A percentile compares a stretch with the other conserved stretches of the same genome.
Conservation (phyloP, 1,284 basidiomycete species). For the Ustilago bromivora region DNA sequence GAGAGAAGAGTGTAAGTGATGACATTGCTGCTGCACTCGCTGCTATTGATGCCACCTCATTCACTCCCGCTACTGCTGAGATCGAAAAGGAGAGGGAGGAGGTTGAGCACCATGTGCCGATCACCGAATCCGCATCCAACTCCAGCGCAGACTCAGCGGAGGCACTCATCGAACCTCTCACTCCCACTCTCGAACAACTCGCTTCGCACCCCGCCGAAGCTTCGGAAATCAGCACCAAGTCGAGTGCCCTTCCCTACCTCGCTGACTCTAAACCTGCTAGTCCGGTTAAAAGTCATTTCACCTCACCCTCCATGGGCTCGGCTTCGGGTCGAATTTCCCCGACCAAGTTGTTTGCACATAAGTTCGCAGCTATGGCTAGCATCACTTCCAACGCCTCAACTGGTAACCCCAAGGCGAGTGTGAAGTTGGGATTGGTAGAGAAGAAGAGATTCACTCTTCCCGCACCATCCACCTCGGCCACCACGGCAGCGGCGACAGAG, state of each 20-base stretch:
- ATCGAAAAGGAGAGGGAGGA: not conserved
- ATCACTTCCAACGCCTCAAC: conserved; percentile 4
- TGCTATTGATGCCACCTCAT: conserved; percentile 22
- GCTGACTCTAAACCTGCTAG: conserved; percentile 1
- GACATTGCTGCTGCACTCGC: conserved; percentile 33
- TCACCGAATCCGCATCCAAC: conserved; percentile 24
- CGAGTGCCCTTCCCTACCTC: not conserved
- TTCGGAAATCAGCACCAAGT: not conserved
- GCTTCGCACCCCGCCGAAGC: not conserved
- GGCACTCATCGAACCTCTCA: conserved; percentile 20
- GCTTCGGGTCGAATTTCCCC: conserved; percentile 42
- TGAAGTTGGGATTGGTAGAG: conserved; percentile 36
- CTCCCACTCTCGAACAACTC: conserved; percentile 18
- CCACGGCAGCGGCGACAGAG: not conserved
- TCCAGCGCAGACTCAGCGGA: conserved; percentile 23
- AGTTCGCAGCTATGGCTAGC: conserved; percentile 22
- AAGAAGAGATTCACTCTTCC: conserved; percentile 49
- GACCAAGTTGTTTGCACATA: conserved; percentile 43
- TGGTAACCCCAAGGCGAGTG: conserved; percentile 10
- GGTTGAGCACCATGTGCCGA: conserved; percentile 15
- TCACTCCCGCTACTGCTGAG: not conserved
- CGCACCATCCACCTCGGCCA: not conserved
- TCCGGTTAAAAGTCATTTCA: conserved; percentile 16
- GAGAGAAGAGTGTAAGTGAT: conserved; percentile 24
- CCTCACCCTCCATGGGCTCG: not conserved